Evolutionary conservation across 352 stramenopile species (phyloP), one percentile per base, ranked within the genome.

Genomic region (Phytophthora syringae): DNA sequence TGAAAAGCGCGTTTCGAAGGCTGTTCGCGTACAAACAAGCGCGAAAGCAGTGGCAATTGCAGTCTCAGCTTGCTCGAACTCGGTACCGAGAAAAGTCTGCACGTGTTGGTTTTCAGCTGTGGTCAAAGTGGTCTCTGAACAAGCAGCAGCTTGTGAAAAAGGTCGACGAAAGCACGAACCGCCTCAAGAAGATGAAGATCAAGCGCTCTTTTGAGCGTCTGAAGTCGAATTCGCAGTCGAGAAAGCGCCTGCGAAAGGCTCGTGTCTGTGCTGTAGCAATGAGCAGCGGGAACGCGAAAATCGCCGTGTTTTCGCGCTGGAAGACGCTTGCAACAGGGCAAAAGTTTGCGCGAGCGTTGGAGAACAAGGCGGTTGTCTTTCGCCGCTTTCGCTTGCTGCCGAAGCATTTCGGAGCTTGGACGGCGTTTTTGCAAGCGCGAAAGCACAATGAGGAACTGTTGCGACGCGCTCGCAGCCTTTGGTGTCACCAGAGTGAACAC

Each of bases 281-380:
- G 24, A 40, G 30, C 11, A 44, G 47, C 12, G 42, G 49, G 2
- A 20, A 45, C n/a, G 13, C 18, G 7, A 66, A 62, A 64, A 43
- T 36, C 48, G 24, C 49, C 6, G 24, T 16, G 5, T 74, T 69
- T 32, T 30, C 60, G 12, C 42, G 48, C 3, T 74, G 65, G 65
- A 61, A 57, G 58, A 15, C 12, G 3, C 70, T 80, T 37, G 21
- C 60, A 7, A n/a, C 13, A 1, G 24, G 55, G 24, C 52, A 61
- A 7, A 37, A 25, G 5, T 51, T 81, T 2, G 50, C 37, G 2
- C 37, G 47, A 11, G 13, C 49, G 0, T 69, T 86, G 6, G 52
- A 66, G 42, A 40, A 85, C 11, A 82, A 82, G 16, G 81, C 81
- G 2, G 4, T 48, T 9, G 75, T 73, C 0, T 88, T 86, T 36